phyloP scores from a whole-genome alignment of 2,329 filamentous ascomycete species.

The Sclerotiophoma versabilis region DNA sequence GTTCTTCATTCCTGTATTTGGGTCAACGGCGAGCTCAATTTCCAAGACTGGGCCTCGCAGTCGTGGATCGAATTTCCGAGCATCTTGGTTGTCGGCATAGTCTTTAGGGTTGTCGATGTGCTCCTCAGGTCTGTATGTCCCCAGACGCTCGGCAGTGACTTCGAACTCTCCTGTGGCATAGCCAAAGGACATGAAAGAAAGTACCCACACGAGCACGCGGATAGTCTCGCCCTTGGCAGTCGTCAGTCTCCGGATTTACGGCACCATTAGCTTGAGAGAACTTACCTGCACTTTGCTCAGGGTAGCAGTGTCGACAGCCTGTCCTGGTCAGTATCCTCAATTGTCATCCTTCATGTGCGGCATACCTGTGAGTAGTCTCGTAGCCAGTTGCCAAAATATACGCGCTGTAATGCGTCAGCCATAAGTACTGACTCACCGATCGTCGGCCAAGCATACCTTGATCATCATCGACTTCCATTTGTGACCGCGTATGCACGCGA shows the following conservation, averaged over 20 bases:
- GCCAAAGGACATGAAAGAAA: conserved; percentile 64
- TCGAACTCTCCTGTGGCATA: conserved; percentile 65
- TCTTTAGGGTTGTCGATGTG: conserved; percentile 55
- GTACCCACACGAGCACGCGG: conserved; percentile 61
- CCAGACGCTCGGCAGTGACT: conserved; percentile 61
- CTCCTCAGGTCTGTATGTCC: conserved; percentile 58
- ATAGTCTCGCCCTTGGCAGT: conserved; percentile 57
- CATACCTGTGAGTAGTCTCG: conserved; percentile 63
- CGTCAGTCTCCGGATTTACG: conserved; percentile 30
- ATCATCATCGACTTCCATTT: conserved; percentile 57
- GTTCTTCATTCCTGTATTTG: conserved; percentile 86
- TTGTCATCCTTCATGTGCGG: conserved; percentile 27
- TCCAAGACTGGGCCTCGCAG: conserved; percentile 76
- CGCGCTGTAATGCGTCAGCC: conserved; percentile 39
- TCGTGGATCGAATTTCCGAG: conserved; percentile 79
- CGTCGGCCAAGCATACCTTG: conserved; percentile 37
- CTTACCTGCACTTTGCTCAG: conserved; percentile 57
- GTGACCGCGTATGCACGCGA: conserved; percentile 54
- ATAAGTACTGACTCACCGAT: conserved; percentile 1
- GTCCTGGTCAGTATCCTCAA: conserved; percentile 50
- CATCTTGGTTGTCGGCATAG: conserved; percentile 74
- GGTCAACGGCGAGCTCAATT: conserved; percentile 56
- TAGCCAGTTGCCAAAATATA: conserved; percentile 56
- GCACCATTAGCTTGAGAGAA: conserved; percentile 10
- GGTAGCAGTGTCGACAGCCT: conserved; percentile 64